Base-by-base conservation (phyloP, 2,329 filamentous ascomycete genomes). In the Scytalidium lignicola region DNA sequence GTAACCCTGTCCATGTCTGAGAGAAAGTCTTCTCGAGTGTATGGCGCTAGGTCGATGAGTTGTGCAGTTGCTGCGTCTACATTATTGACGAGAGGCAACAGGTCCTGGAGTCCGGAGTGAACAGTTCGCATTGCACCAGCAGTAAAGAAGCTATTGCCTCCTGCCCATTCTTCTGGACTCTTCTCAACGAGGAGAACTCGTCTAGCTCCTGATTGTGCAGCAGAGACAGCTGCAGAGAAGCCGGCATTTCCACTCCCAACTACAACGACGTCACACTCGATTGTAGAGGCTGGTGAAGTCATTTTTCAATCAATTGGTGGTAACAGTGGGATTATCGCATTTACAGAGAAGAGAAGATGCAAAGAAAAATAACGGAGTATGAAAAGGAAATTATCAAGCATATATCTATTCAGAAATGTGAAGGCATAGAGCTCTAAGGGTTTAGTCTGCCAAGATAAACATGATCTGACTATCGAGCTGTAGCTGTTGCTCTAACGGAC, bases 181-280 rank as follows among this genome's bases (percentile, higher is more conserved):
- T 56, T 58, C 26, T 59, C 57, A 3, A 58, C 57, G 2, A 59
- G 29, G 3, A 58, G 13, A 9, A 58, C 53, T 1, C 32, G 18
- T 48, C 21, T 13, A 12, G 53, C 48, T 40, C 48, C 44, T 10
- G 51, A 39, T 45, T 58, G 49, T 6, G 48, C 44, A n/a, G 56
- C 54, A 12, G 56, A 48, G 15, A 52, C 32, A 12, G 54, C 56
- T 7, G 56, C 51, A 22, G 21, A 58, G 64, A 85, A 80, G 13
- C 82, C 83, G 15, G 83, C 83, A 58, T 85, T 85, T 46, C 83
- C 83, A 46, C 75, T 73, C 18, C 83, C 83, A 26, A 83, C 68
- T 6, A 87, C 73, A 5, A 86, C 55, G 3, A 75, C 66, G 51
- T 74, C 68, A 52, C 62, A 68, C 13, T 51, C 51, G 26, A 46